These are phyloP conservation scores for Areca catechu DNA, from an alignment of 176 grass and related monocot genomes.

Conservation along the genomic window DNA sequence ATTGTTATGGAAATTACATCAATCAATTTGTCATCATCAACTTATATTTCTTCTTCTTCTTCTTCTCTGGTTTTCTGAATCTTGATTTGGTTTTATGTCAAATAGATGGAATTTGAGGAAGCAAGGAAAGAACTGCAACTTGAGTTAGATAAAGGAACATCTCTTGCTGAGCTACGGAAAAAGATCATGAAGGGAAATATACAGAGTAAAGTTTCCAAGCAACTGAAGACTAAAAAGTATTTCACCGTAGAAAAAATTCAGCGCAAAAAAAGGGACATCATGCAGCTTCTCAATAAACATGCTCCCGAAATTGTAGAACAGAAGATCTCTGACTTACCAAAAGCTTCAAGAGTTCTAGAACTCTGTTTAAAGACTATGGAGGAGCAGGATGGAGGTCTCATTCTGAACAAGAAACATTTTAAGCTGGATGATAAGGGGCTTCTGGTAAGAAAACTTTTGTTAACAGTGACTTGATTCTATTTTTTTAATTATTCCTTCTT, in stretches of 20 bases:
- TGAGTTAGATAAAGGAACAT: slow-evolving; percentile 63
- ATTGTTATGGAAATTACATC: too few species aligned
- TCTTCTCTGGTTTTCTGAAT: background rate
- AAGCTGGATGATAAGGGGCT: slow-evolving; percentile 63
- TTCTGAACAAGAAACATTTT: slow-evolving; percentile 68
- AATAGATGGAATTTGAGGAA: slow-evolving; percentile 72
- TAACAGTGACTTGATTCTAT: background rate
- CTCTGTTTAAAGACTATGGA: slow-evolving; percentile 48
- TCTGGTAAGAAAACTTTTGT: slow-evolving; percentile 38
- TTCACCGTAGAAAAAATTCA: slow-evolving; percentile 77
- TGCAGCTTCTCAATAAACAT: slow-evolving; percentile 65
- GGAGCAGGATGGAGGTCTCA: slow-evolving; percentile 26
- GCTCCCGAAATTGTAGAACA: slow-evolving; percentile 27
- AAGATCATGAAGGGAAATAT: slow-evolving; percentile 68
- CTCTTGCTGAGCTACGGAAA: slow-evolving; percentile 52
- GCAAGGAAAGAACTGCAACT: slow-evolving; percentile 70
- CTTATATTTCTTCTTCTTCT: too few species aligned
- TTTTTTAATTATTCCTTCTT: background rate
- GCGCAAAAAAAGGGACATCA: slow-evolving; percentile 60
- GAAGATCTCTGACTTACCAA: slow-evolving; percentile 23
- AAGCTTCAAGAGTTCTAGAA: slow-evolving; percentile 50
- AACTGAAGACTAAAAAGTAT: slow-evolving; percentile 66
- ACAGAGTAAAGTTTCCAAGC: slow-evolving; percentile 71
- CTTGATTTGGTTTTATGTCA: slow-evolving; percentile 22
- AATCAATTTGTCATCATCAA: too few species aligned